Evolutionary conservation across 1,284 basidiomycete species (phyloP).

Genomic region (Bjerkandera adusta): DNA sequence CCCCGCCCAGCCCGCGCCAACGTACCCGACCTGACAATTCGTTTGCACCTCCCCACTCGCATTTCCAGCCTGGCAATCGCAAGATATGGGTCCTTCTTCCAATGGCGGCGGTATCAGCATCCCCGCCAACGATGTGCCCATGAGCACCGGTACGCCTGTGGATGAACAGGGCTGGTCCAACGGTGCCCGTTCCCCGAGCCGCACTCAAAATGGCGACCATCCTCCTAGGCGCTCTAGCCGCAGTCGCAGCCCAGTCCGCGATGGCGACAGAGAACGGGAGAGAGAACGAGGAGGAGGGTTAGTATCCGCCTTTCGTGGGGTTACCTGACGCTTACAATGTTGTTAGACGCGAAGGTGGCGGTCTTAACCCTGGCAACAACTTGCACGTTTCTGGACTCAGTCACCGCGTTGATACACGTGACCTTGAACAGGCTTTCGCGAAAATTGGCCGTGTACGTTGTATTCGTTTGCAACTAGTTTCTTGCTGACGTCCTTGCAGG

Average conservation of each 20-base stretch:
- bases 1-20: constrained; percentile 25
- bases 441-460: constrained; percentile 85
- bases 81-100: constrained; percentile 67
- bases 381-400: constrained; percentile 91
- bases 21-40: constrained; percentile 33
- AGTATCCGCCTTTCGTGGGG: constrained; percentile 24
- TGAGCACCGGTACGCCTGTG: constrained; percentile 31
- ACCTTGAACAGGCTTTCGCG: constrained; percentile 85
- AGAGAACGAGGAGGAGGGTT: no score
- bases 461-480: constrained; percentile 1
- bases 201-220: constrained; percentile 44
- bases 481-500: constrained; percentile 37
- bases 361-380: constrained; percentile 91
- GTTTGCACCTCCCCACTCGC: constrained; percentile 23
- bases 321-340: constrained; percentile 11
- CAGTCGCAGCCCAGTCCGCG: constrained; percentile 64
- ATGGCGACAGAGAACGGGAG: constrained; percentile 52
- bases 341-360: constrained; percentile 32
- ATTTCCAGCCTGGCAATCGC: constrained; percentile 70
- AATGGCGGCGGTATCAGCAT: constrained; percentile 60
- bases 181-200: constrained; percentile 44
- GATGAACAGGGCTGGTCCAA: constrained; percentile 43
- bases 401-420: constrained; percentile 77
- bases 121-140: constrained; percentile 52
- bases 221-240: constrained; percentile 63